Evolutionary conservation across 139 green algal species (phyloP), one percentile per base, ranked within the genome.

Genomic region (Chlorella sorokiniana): DNA sequence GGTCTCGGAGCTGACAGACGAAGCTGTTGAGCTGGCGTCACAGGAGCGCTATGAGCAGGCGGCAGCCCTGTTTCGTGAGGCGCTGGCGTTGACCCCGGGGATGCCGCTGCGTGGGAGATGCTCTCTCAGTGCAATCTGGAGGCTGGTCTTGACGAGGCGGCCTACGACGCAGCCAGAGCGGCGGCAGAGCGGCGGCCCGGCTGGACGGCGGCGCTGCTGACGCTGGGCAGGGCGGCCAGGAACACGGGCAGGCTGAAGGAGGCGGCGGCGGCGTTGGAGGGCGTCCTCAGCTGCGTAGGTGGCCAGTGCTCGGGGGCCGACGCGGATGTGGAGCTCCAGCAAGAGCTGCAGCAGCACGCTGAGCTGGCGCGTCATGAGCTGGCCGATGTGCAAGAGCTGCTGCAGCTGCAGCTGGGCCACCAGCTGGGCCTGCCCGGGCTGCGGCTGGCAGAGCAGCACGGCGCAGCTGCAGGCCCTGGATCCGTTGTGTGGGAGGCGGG

Each of bases 351-450:
- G 1, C 38, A 72, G 25, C 41, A 73, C 41, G 61, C 8, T 5
- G 61, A 31, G 3, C 25, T 29, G 25, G 69, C 38, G 10, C 33
- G 20, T 35, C 20, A 51, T 23, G 76, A 81, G 61, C 42, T 81
- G 22, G 61, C 8, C 18, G 77, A 83, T 33, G 45, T 83, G 31
- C 54, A 3, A 31, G 35, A 14, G 35, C 48, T 83, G 45, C 64
- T 63, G 77, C 61, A 83, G 77, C 45, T 54, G 35, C 44, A 68
- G 64, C 22, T 83, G 35, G 76, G 76, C 6, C 40, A 63, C 25
- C 61, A 73, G 44, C 29, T 83, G 51, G 77, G 77, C 8, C 77
- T 83, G 63, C 77, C 77, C 8, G 77, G 77, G 11, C 77, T 83
- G 27, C 51, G 37, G 27, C 44, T 83, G 41, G 18, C 45, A 25